A percentile compares a stretch with the other conserved stretches of the same genome.
Conservation (phyloP, 148 eudicot species). For the Rhododendron williamsianum region DNA sequence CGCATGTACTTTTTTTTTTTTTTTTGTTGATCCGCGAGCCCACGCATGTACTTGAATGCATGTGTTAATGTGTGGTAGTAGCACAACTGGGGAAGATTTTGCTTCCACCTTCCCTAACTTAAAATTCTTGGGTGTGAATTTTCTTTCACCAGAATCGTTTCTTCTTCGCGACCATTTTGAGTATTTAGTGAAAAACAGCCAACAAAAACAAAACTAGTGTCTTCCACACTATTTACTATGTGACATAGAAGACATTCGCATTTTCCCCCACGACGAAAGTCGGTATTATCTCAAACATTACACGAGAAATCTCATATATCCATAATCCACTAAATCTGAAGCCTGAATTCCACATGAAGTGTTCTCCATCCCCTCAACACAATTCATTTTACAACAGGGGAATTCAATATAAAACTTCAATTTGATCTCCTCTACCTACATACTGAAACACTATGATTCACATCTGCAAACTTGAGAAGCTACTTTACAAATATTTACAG, state of each 20-base stretch:
- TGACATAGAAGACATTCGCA: background rate
- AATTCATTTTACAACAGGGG: background rate
- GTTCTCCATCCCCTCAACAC: background rate
- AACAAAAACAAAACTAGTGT: background rate
- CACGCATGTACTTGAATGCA: too few relatives aligned
- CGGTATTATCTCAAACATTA: background rate
- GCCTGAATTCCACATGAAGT: background rate
- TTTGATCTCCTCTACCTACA: background rate
- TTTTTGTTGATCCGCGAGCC: too few relatives aligned
- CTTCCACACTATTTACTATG: background rate
- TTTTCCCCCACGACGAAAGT: too few relatives aligned
- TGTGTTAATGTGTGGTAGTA: too few relatives aligned
- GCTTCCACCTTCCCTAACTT: background rate
- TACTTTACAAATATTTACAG: background rate
- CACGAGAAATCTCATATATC: background rate
- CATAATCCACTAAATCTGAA: background rate
- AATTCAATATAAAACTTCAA: background rate
- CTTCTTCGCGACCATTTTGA: background rate
- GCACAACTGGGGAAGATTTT: background rate
- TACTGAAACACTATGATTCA: background rate
- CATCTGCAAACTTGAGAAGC: conserved; percentile 13
- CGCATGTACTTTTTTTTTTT: too few relatives aligned
- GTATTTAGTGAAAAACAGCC: background rate
- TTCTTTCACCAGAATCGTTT: background rate
- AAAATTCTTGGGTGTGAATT: background rate